Evolutionary conservation across 202 grass and related monocot genomes (phyloP), one percentile per base, ranked within the genome.

Genomic region (Miscanthus sacchariflorus): DNA sequence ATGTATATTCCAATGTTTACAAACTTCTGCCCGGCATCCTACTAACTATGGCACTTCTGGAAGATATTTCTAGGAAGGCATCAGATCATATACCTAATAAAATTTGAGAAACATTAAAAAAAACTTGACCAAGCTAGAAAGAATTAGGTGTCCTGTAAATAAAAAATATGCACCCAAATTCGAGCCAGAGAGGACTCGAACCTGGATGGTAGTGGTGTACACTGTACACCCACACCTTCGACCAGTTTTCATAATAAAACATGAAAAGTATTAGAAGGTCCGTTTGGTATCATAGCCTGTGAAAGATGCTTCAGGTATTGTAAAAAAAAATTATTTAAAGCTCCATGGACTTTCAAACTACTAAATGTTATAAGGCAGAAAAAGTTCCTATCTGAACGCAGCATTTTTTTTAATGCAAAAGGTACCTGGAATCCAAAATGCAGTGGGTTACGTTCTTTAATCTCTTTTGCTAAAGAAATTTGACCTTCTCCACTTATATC

Each of bases 391-490:
- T 77, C 56, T 81, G 63, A 54, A 72, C 24, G 15, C 13, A 84
- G 12, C 28, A 91, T 63, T 33, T 65, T 64, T 70, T 70, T 46
- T 35, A 83, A 82, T 14, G 36, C 9, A 77, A 81, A 43, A 69
- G 15, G 54, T 86, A 98, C 96, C 93, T 98, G 94, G 86, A 98
- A 96, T 72, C 92, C 96, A 88, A 93, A 93, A 82, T 95, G 92
- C 74, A 98, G 79, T 54, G 96, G 96, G 50, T 96, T 98, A 12
- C 91, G 92, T 89, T 98, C 92, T 80, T 98, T 98, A 43, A 93
- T 93, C 81, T 96, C 94, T 79, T 96, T 98, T 79, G 96, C 96
- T 89, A 98, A 88, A 85, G 92, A 88, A 65, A 95, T 89, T 49
- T 90, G 85, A 24, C 94, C 92, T 90, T 96, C 96, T 54, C 92